phyloP scores from a whole-genome alignment of 1,284 basidiomycete genomes.

The Tilletia indica region DNA sequence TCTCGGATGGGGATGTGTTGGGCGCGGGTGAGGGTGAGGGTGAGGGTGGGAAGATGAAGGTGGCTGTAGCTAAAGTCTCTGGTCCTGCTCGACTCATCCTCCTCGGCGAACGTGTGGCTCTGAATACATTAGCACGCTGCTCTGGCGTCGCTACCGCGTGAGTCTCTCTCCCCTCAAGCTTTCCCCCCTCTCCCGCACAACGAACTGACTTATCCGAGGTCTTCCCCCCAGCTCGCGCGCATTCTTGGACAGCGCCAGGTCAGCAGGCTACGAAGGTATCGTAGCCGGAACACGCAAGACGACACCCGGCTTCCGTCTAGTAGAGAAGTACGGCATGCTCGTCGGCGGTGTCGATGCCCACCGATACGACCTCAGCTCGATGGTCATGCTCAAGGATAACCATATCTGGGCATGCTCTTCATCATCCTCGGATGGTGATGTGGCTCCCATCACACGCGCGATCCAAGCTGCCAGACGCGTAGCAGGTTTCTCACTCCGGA shows the following conservation, averaged over 20 bases:
- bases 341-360: constrained; percentile 97
- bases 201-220: constrained; percentile 24
- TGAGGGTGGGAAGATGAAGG: constrained; percentile 58
- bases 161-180: constrained; percentile 38
- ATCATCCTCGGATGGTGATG: neutral
- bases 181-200: neutral
- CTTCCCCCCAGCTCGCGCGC: constrained; percentile 66
- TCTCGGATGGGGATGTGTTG: constrained; percentile 74
- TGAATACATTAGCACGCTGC: constrained; percentile 91
- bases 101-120: constrained; percentile 88
- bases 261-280: constrained; percentile 79
- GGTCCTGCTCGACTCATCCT: constrained; percentile 84
- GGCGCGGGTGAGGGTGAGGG: neutral
- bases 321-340: constrained; percentile 99
- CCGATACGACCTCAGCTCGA: constrained; percentile 91
- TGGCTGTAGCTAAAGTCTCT: constrained; percentile 76
- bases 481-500: constrained; percentile 85
- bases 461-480: constrained; percentile 80
- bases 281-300: constrained; percentile 97
- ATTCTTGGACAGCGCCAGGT: constrained; percentile 76
- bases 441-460: constrained; percentile 82
- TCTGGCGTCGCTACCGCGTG: constrained; percentile 94
- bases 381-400: constrained; percentile 99
- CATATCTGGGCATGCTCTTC: constrained; percentile 81
- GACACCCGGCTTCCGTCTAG: constrained; percentile 89